Conservation (phyloP, 495 filamentous ascomycete species). For the Schizothecium vesticola region DNA sequence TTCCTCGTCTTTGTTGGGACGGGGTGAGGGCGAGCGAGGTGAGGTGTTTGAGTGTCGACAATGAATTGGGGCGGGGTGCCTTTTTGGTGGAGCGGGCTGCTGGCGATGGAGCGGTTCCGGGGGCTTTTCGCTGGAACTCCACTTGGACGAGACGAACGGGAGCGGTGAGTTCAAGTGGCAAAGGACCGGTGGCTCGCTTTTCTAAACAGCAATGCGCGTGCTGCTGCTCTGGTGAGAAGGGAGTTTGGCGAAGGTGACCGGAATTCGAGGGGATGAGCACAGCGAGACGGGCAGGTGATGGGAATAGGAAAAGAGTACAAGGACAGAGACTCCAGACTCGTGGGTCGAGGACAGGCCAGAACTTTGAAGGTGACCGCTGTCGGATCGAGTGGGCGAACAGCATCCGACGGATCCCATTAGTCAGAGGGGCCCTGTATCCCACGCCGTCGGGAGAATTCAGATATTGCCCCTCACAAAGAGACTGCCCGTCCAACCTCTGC, state of each 20-base stretch:
- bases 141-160: background rate
- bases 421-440: constrained; percentile 19
- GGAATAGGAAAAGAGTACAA: background rate
- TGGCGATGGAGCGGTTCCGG: background rate
- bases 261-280: background rate
- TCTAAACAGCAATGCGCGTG: background rate
- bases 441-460: constrained; percentile 24
- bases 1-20: background rate
- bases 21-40: background rate
- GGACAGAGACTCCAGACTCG: constrained; percentile 1
- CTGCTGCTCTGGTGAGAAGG: background rate
- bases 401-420: constrained; percentile 14
- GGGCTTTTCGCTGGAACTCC: background rate
- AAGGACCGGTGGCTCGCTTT: background rate
- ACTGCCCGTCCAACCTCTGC: constrained; percentile 5
- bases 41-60: background rate
- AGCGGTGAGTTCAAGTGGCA: background rate
- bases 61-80: constrained; percentile 5
- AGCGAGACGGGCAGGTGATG: background rate
- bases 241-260: background rate
- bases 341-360: constrained; percentile 1
- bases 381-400: constrained; percentile 5
- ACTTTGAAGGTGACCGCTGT: constrained; percentile 1
- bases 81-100: constrained; percentile 4
- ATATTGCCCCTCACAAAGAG: constrained; percentile 22